Evolutionary conservation across 2,329 filamentous ascomycete genomes (phyloP).

Genomic region (Hypoxylon sp.): DNA sequence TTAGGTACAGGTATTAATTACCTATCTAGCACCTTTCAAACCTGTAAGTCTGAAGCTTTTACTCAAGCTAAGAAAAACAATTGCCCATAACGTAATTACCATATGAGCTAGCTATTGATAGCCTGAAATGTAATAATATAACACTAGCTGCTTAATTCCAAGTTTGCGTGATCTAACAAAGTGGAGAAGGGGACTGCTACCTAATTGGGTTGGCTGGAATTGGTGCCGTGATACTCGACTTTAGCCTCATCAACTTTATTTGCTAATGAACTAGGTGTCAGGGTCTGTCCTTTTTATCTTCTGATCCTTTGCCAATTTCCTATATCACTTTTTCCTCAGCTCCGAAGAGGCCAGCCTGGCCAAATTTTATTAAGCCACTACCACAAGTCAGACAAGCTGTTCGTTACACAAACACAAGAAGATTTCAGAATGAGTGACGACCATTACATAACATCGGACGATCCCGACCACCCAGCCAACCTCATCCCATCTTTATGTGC

Average conservation of each 20-base stretch:
- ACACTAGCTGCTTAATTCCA: no score
- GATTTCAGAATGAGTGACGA: constrained; percentile 58
- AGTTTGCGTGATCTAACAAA: constrained; percentile 24
- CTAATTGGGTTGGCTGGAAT: constrained; percentile 30
- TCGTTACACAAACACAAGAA: constrained; percentile 25
- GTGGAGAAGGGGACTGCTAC: no score
- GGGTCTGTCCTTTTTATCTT: neutral
- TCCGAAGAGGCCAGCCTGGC: constrained; percentile 32
- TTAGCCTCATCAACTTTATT: constrained; percentile 42
- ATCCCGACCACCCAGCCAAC: constrained; percentile 92
- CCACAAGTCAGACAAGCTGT: neutral
- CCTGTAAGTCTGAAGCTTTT: no score
- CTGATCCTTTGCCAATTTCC: constrained; percentile 3
- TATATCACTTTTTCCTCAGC: constrained; percentile 4
- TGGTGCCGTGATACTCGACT: constrained; percentile 38
- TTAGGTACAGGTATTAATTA: no score
- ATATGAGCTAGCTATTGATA: no score
- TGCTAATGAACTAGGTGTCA: constrained; percentile 15
- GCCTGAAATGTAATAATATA: no score
- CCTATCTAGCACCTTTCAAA: no score
- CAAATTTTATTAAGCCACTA: constrained; percentile 17
- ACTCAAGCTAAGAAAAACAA: neutral
- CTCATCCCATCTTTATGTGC: constrained; percentile 91
- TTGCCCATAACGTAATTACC: neutral
- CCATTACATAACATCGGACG: constrained; percentile 66